A percentile compares a stretch with the other conserved stretches of the same genome.
phyloP scores from a whole-genome alignment of 1,284 basidiomycete species.

The Tilletia walkeri region DNA sequence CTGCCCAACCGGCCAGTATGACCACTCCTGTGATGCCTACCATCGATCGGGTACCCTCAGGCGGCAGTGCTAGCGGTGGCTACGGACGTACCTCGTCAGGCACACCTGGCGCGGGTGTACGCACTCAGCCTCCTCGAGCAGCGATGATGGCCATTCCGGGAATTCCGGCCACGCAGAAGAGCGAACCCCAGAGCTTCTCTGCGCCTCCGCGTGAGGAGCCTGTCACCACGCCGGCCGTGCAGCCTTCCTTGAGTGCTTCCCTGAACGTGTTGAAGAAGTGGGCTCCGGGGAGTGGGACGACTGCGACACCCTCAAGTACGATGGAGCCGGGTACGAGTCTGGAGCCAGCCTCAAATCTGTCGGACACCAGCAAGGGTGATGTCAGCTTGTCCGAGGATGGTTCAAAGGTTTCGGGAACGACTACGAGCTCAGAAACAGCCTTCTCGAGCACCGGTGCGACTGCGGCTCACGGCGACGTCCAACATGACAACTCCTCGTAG shows the following conservation, averaged over 20 bases:
- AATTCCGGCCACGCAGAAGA: conserved; percentile 42
- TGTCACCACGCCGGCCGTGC: neutral
- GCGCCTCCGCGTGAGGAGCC: conserved; percentile 26
- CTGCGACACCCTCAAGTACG: too few species aligned
- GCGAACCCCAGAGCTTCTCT: conserved; percentile 41
- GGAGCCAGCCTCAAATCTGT: too few species aligned
- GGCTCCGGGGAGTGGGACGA: neutral
- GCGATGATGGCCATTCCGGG: conserved; percentile 50
- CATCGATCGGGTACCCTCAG: neutral
- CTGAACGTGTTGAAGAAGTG: conserved; percentile 7
- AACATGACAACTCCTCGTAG: too few species aligned
- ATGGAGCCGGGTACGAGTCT: too few species aligned
- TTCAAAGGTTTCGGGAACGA: too few species aligned
- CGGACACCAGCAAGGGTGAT: too few species aligned
- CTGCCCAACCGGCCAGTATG: too few species aligned
- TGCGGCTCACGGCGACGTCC: too few species aligned
- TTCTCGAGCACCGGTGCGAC: too few species aligned
- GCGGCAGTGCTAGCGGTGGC: neutral
- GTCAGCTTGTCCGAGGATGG: too few species aligned
- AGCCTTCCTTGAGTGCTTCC: neutral
- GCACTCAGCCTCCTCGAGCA: conserved; percentile 38
- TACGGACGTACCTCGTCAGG: too few species aligned
- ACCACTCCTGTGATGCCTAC: neutral
- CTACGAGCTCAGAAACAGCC: too few species aligned
- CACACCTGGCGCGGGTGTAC: neutral